Conservation (phyloP, 192 early-diverging fungal genomes). For the Backusella luteola region DNA sequence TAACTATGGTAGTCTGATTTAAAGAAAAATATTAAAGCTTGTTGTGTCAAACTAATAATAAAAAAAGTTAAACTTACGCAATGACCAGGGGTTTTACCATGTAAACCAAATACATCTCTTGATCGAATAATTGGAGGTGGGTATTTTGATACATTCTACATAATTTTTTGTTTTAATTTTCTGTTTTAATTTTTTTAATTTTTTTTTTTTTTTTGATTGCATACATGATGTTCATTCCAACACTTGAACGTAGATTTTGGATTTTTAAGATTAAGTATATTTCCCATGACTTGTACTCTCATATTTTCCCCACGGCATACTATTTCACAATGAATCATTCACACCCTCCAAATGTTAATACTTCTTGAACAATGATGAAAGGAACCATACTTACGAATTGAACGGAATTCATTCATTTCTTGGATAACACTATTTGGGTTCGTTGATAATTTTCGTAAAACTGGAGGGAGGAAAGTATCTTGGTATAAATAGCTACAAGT, state of each 20-base stretch:
- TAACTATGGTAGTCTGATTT: neutral
- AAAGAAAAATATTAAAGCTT: neutral
- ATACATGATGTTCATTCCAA: slow-evolving; percentile 14
- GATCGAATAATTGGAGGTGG: slow-evolving; percentile 8
- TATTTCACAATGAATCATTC: neutral
- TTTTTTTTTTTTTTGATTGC: neutral
- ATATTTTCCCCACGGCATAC: slow-evolving; percentile 24
- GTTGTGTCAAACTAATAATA: neutral
- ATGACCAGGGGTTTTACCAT: neutral
- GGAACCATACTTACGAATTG: slow-evolving; percentile 40
- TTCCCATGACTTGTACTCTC: slow-evolving; percentile 51
- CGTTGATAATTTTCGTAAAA: slow-evolving; percentile 38
- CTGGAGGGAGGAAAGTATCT: slow-evolving; percentile 43
- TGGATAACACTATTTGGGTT: slow-evolving; percentile 42
- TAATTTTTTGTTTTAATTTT: neutral
- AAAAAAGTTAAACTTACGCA: neutral
- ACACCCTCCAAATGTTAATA: neutral
- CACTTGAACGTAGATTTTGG: slow-evolving; percentile 40
- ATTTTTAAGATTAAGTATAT: slow-evolving; percentile 44
- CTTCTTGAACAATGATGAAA: neutral
- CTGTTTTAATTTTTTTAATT: neutral
- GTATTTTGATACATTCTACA: neutral
- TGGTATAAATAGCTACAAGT: slow-evolving; percentile 42
- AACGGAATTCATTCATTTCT: slow-evolving; percentile 41
- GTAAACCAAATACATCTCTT: slow-evolving; percentile 1